Evolutionary conservation across 768 basidiomycete genomes (phyloP).

Genomic region (Leccinum fibrillosum): DNA sequence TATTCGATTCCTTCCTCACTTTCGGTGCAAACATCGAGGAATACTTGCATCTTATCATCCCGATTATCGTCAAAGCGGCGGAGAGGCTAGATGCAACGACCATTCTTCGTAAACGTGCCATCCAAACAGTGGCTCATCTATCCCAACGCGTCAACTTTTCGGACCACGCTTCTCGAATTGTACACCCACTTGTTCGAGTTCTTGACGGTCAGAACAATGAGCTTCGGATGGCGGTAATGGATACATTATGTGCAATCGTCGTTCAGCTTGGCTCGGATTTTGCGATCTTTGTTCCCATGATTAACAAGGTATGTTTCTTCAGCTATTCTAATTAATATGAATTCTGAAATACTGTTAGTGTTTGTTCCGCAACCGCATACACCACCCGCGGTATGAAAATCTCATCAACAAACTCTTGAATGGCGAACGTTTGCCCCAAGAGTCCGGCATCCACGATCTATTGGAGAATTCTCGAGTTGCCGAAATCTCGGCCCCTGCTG

Average conservation of each 20-base stretch:
- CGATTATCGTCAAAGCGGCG: conserved; percentile 88
- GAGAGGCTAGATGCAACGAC: conserved; percentile 76
- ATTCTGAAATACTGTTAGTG: conserved; percentile 45
- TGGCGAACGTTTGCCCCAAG: conserved; percentile 89
- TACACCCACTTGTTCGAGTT: conserved; percentile 91
- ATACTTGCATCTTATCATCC: conserved; percentile 94
- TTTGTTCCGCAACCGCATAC: conserved; percentile 69
- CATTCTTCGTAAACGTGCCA: conserved; percentile 79
- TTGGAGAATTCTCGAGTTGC: conserved; percentile 64
- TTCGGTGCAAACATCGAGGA: conserved; percentile 98
- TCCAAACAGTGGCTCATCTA: conserved; percentile 87
- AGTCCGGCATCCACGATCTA: conserved; percentile 67
- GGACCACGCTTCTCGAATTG: conserved; percentile 95
- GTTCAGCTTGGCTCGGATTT: conserved; percentile 95
- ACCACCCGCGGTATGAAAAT: conserved; percentile 82
- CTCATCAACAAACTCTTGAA: conserved; percentile 86
- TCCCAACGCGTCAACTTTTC: conserved; percentile 95
- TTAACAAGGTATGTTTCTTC: conserved; percentile 70
- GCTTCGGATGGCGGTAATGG: conserved; percentile 82
- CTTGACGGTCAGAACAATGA: conserved; percentile 74
- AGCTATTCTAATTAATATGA: not conserved
- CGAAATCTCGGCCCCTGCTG: conserved; percentile 80
- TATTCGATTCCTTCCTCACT: conserved; percentile 91
- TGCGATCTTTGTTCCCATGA: conserved; percentile 95
- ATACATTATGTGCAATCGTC: conserved; percentile 88